Evolutionary conservation across 1,139 yeast species (phyloP).

Genomic region (Meyerozyma sp.): DNA sequence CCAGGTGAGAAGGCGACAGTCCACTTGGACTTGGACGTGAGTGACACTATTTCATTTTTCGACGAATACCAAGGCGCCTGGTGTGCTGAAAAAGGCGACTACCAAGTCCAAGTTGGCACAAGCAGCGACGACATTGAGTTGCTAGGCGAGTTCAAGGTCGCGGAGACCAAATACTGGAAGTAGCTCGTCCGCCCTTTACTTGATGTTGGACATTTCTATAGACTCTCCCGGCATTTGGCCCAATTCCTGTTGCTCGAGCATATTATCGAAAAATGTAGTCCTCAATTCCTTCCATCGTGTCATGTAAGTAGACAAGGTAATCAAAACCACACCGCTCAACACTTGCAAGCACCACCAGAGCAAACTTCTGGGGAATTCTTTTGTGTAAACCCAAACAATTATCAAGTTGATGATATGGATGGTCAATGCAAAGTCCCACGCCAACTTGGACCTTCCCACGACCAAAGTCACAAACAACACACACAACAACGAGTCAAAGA

Average conservation of each 20-base stretch:
- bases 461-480: constrained; percentile 80
- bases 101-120: too few species aligned
- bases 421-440: constrained; percentile 93
- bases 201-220: constrained; percentile 1
- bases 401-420: constrained; percentile 74
- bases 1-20: too few species aligned
- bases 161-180: not conserved
- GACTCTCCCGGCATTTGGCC: constrained; percentile 19
- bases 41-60: too few species aligned
- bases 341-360: constrained; percentile 86
- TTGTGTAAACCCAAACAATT: constrained; percentile 63
- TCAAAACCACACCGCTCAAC: constrained; percentile 61
- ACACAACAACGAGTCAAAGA: constrained; percentile 69
- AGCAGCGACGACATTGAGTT: too few species aligned
- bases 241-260: constrained; percentile 51
- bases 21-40: too few species aligned
- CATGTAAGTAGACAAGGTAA: constrained; percentile 77
- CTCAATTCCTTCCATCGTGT: constrained; percentile 85
- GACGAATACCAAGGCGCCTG: too few species aligned
- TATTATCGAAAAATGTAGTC: constrained; percentile 81
- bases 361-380: constrained; percentile 60
- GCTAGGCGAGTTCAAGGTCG: too few species aligned
- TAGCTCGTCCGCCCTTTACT: not conserved
- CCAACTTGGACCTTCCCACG: constrained; percentile 88
- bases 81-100: too few species aligned